phyloP scores from a whole-genome alignment of 2,329 filamentous ascomycete genomes.

The Xylariaceae sp. region DNA sequence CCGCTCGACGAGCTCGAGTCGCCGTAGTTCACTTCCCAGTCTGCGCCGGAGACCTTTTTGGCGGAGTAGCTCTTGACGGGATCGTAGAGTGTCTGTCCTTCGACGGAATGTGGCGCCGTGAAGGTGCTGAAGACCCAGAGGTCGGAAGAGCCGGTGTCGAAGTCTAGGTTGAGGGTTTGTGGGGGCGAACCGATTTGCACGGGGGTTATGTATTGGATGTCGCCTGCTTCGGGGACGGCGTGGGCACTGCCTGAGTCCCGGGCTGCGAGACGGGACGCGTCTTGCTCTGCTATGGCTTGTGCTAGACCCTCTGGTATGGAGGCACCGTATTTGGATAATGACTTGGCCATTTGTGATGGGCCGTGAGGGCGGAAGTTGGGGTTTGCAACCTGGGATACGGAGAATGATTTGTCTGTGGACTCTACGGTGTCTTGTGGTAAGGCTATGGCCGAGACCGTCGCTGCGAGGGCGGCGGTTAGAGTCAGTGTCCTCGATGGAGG shows the following conservation, averaged over 20 bases:
- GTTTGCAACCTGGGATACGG: slow-evolving; percentile 26
- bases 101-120: slow-evolving; percentile 14
- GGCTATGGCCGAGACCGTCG: slow-evolving; percentile 24
- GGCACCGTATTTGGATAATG: slow-evolving; percentile 28
- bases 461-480: slow-evolving; percentile 20
- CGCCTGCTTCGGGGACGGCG: slow-evolving; percentile 25
- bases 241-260: slow-evolving; percentile 24
- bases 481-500: slow-evolving; percentile 1
- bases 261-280: slow-evolving; percentile 10
- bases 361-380: slow-evolving; percentile 25
- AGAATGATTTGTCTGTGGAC: slow-evolving; percentile 21
- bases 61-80: slow-evolving; percentile 25
- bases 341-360: slow-evolving; percentile 25
- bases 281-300: slow-evolving; percentile 19
- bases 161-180: slow-evolving; percentile 30
- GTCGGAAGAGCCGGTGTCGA: slow-evolving; percentile 33
- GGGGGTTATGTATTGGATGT: slow-evolving; percentile 30
- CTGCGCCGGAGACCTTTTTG: slow-evolving; percentile 22
- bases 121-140: slow-evolving; percentile 33
- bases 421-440: slow-evolving; percentile 1
- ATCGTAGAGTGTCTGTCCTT: slow-evolving; percentile 28
- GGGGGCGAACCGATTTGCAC: slow-evolving; percentile 31
- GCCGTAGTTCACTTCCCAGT: slow-evolving; percentile 32
- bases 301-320: slow-evolving; percentile 25
- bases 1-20: slow-evolving; percentile 33